Percentiles rank a stretch among this genome's conserved stretches.
Evolutionary conservation across 192 early-diverging fungal species (phyloP).

Genomic region (Endogone sp.): DNA sequence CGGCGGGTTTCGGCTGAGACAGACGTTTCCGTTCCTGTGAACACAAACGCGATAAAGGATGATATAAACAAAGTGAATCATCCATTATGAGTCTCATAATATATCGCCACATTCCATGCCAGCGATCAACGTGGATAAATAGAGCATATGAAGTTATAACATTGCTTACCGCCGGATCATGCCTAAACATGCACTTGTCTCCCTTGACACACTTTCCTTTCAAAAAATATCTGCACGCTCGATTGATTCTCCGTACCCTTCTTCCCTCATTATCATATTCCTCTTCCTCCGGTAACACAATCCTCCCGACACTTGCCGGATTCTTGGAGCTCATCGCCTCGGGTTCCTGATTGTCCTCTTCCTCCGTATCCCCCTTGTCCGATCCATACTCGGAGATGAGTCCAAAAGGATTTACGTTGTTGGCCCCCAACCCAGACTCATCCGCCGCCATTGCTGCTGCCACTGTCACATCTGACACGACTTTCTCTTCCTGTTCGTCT

Average conservation of each 20-base stretch:
- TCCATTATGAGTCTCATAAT: too few relatives aligned
- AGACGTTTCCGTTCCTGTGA: conserved; percentile 20
- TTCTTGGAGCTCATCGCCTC: conserved; percentile 48
- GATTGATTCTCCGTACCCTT: conserved; percentile 8
- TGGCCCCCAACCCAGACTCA: neutral
- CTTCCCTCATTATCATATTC: neutral
- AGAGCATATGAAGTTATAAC: neutral
- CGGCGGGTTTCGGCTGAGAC: conserved; percentile 9
- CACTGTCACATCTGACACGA: neutral
- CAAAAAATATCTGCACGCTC: conserved; percentile 38
- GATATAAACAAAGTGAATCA: neutral
- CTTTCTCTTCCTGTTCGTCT: too few relatives aligned
- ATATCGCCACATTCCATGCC: too few relatives aligned
- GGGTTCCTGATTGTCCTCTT: conserved; percentile 36
- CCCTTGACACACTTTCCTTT: conserved; percentile 35
- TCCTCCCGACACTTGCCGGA: conserved; percentile 29
- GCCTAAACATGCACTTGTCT: conserved; percentile 38
- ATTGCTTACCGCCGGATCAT: conserved; percentile 28
- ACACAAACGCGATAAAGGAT: conserved; percentile 1
- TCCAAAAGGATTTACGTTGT: neutral
- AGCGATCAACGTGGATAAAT: too few relatives aligned
- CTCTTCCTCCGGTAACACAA: conserved; percentile 14
- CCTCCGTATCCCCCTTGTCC: conserved; percentile 32
- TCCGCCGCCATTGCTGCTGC: neutral
- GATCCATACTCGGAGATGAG: conserved; percentile 27